phyloP scores from a whole-genome alignment of 257 asterid species.

The Forsythia viridissima region DNA sequence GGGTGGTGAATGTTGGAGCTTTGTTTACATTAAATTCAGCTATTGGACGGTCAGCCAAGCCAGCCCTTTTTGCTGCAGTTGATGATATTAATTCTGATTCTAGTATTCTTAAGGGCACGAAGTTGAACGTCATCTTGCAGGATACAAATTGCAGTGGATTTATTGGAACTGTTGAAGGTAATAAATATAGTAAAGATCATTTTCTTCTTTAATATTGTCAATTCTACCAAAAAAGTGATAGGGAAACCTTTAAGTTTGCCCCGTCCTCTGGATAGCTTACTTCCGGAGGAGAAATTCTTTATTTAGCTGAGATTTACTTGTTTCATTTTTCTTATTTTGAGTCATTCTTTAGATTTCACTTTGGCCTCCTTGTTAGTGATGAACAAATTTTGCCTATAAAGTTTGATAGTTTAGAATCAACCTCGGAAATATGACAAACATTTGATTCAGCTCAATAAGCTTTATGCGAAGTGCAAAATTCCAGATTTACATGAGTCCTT shows the following conservation, averaged over 20 bases:
- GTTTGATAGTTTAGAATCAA: not conserved
- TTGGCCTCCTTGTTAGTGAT: not conserved
- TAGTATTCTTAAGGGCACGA: constrained; percentile 50
- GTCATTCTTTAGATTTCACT: not conserved
- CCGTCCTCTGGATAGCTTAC: not conserved
- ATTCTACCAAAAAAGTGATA: too few relatives aligned
- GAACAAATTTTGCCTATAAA: not conserved
- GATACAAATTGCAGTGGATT: constrained; percentile 95
- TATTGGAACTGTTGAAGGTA: constrained; percentile 86
- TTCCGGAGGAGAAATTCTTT: not conserved
- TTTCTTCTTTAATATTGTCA: not conserved
- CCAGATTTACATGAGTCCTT: not conserved
- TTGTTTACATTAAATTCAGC: constrained; percentile 67
- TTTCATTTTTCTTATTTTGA: not conserved
- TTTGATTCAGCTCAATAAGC: not conserved
- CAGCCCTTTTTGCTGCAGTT: constrained; percentile 74
- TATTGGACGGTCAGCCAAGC: constrained; percentile 76
- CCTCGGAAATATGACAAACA: not conserved
- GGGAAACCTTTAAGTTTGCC: too few relatives aligned
- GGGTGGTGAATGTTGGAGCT: constrained; percentile 70
- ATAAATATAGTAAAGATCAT: not conserved
- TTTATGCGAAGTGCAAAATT: not conserved
- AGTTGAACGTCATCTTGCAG: constrained; percentile 61
- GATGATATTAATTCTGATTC: constrained; percentile 72
- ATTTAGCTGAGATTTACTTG: not conserved